Base-by-base conservation (phyloP, 2,329 filamentous ascomycete genomes). In the Trichoderma sp. region DNA sequence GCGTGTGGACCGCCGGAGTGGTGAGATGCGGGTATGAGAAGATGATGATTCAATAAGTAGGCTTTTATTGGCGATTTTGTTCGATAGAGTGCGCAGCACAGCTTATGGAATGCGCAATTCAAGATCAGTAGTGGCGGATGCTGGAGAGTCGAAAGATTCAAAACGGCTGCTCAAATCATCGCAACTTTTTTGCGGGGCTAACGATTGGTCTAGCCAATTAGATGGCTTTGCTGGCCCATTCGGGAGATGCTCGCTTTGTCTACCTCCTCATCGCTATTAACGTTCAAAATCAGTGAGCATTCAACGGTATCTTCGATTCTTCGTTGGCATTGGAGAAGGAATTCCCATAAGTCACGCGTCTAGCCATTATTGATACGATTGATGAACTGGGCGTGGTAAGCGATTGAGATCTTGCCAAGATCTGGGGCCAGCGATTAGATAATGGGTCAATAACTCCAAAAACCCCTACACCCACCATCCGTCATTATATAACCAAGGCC, bases 101-200 rank as follows among this genome's bases (percentile, higher is more conserved):
- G 29, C n/a, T 67, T 19, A 31, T 24, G n/a, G 21, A 35, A 68
- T 24, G 53, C n/a, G 47, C 27, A 13, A 33, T 49, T 11, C 19
- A 10, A 56, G 47, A 29, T 52, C 11, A 8, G 35, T 7, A 37
- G 14, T 7, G 27, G 49, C 33, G n/a, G 16, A 59, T 10, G 10
- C 16, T 52, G 3, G 21, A 56, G 43, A 56, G 43, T 2, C 21
- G 7, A 21, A 29, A 37, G 37, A 58, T 29, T 52, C 40, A 59
- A 58, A 29, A n/a, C 33, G 4, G 13, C 11, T 33, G 53, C 35
- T 62, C 49, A 55, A 68, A 49, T 52, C 60, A 65, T 65, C 24
- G 55, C 68, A 69, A 69, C 68, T 69, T 69, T 69, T 69, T 65
- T 69, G 37, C 68, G 68, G 68, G 47, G 61, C n/a, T n/a, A 16